These are phyloP conservation scores for Lodderomyces parapsilosis DNA, from an alignment of 1,139 yeast genomes.

Conservation along the genomic window DNA sequence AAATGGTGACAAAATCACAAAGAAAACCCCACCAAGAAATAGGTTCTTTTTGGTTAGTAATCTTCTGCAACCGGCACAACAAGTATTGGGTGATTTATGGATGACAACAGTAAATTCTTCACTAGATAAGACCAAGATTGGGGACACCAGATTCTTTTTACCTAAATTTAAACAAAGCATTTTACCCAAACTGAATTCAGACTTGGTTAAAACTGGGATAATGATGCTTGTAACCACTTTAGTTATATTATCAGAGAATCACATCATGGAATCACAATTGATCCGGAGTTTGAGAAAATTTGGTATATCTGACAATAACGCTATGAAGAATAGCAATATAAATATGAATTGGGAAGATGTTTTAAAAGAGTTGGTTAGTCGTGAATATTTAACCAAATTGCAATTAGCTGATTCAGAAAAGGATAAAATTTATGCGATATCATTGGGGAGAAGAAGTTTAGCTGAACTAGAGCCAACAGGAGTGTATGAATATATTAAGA, in stretches of 20 bases:
- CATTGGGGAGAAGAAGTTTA: constrained; percentile 33
- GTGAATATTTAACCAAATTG: constrained; percentile 29
- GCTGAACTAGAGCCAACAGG: constrained; percentile 34
- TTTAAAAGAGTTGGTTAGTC: constrained; percentile 29
- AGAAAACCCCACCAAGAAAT: constrained; percentile 9
- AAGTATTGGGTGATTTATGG: constrained; percentile 25
- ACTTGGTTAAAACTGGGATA: constrained; percentile 32
- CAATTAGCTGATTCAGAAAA: constrained; percentile 14
- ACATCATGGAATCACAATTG: constrained; percentile 29
- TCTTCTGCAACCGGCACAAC: constrained; percentile 21
- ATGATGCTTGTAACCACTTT: constrained; percentile 25
- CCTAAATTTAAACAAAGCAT: constrained; percentile 12
- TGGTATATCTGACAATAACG: constrained; percentile 28
- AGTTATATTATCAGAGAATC: constrained; percentile 35
- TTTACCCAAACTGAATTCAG: constrained; percentile 23
- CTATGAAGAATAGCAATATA: constrained; percentile 23
- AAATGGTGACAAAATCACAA: neutral
- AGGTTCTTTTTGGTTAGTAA: constrained; percentile 20
- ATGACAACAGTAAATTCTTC: constrained; percentile 6
- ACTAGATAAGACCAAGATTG: constrained; percentile 6
- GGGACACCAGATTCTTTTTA: constrained; percentile 20
- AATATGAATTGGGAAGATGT: constrained; percentile 25
- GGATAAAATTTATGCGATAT: constrained; percentile 23
- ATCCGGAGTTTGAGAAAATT: constrained; percentile 22
- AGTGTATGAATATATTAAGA: constrained; percentile 26